Evolutionary conservation across 2,329 filamentous ascomycete genomes (phyloP).

Genomic region (Monilinia fructicola): DNA sequence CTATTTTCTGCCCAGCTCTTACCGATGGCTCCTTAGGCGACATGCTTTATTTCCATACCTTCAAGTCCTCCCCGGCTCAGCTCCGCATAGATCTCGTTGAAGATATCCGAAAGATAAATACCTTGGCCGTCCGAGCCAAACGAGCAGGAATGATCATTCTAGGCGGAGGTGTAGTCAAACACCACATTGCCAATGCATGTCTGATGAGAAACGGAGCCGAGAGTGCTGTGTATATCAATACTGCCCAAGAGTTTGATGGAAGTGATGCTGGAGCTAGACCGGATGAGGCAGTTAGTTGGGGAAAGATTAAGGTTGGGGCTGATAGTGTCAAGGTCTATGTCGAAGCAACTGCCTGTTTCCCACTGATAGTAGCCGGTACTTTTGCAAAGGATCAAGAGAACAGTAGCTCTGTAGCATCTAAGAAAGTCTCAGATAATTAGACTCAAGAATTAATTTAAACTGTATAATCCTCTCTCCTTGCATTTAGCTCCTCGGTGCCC

Average conservation of each 20-base stretch:
- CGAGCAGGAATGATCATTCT: constrained; percentile 93
- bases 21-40: constrained; percentile 95
- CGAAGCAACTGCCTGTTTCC: constrained; percentile 64
- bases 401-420: neutral
- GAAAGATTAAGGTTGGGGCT: constrained; percentile 89
- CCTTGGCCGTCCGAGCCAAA: constrained; percentile 82
- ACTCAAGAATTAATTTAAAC: neutral
- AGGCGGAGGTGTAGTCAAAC: constrained; percentile 93
- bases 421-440: neutral
- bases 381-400: constrained; percentile 52
- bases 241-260: constrained; percentile 94
- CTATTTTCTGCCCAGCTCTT: constrained; percentile 92
- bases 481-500: no score
- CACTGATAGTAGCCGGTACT: constrained; percentile 65
- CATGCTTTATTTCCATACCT: constrained; percentile 99
- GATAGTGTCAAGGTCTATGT: constrained; percentile 85
- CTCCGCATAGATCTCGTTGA: constrained; percentile 88
- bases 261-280: constrained; percentile 93
- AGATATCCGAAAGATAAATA: constrained; percentile 91
- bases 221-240: constrained; percentile 96
- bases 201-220: constrained; percentile 97
- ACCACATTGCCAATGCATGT: constrained; percentile 97
- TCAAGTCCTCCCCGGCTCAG: constrained; percentile 78
- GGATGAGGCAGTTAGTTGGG: constrained; percentile 97
- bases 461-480: neutral